Percentiles rank a stretch among this genome's conserved stretches.
These are phyloP conservation scores for Fusarium buxicola DNA, from an alignment of 2,329 filamentous ascomycete genomes.

Conservation along the genomic window DNA sequence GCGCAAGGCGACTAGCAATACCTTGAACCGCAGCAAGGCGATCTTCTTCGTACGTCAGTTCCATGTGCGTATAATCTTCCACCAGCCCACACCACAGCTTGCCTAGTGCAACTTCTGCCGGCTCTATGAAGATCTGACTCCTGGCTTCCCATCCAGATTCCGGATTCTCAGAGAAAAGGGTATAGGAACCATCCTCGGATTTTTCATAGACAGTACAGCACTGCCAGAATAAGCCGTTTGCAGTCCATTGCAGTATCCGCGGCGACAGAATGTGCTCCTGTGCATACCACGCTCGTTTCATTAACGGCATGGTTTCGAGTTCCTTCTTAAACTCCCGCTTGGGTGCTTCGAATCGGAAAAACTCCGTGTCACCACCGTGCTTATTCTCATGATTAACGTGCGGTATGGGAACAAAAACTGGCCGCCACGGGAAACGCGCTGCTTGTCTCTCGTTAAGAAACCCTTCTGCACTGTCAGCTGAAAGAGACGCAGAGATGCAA, in stretches of 20 bases:
- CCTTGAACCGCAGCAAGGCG: slow-evolving; percentile 19
- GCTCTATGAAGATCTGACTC: background rate
- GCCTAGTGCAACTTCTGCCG: background rate
- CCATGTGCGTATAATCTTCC: slow-evolving; percentile 8
- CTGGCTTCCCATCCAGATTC: background rate
- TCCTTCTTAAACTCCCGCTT: too few relatives aligned
- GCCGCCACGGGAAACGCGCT: background rate
- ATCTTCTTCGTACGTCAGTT: slow-evolving; percentile 12
- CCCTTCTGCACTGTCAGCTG: slow-evolving; percentile 12
- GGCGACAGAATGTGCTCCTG: slow-evolving; percentile 1
- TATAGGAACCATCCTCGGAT: too few relatives aligned
- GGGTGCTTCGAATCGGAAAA: background rate
- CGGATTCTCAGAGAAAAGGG: too few relatives aligned
- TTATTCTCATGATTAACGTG: background rate
- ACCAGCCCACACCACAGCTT: background rate
- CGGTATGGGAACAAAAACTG: background rate
- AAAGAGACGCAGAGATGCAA: slow-evolving; percentile 12
- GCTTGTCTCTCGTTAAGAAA: background rate
- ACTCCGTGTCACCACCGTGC: background rate
- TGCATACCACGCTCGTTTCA: slow-evolving; percentile 52
- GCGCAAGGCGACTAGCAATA: slow-evolving; percentile 5
- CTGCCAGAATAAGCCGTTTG: background rate
- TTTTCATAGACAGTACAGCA: background rate
- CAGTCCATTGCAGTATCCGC: slow-evolving; percentile 1
- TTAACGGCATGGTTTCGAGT: background rate